Percentiles rank a stretch among this genome's conserved stretches.
Conservation (phyloP, 2,329 filamentous ascomycete species). For the Clonostachys rosea region DNA sequence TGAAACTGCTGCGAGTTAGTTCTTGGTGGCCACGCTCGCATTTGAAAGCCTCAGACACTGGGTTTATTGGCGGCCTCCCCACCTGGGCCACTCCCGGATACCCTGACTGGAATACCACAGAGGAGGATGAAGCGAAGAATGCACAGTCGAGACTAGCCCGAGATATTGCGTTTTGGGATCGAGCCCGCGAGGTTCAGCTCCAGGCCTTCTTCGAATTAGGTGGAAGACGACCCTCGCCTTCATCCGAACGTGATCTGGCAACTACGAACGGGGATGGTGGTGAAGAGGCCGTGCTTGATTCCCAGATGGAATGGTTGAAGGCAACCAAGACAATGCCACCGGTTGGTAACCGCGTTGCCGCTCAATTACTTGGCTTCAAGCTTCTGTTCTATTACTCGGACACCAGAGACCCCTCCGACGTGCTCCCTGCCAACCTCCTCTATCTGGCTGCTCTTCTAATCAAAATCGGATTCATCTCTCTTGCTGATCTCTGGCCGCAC, state of each 20-base stretch:
- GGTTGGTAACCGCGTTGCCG: constrained; percentile 82
- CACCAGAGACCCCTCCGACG: constrained; percentile 68
- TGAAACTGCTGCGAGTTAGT: constrained; percentile 85
- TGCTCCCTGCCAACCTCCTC: constrained; percentile 86
- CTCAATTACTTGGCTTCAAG: constrained; percentile 95
- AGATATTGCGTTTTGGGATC: constrained; percentile 76
- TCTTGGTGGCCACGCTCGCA: constrained; percentile 89
- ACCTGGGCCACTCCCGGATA: constrained; percentile 78
- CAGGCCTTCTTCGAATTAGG: constrained; percentile 89
- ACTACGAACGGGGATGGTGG: constrained; percentile 28
- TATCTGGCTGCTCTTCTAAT: constrained; percentile 89
- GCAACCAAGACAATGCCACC: constrained; percentile 79
- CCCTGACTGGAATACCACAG: constrained; percentile 54
- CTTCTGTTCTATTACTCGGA: constrained; percentile 88
- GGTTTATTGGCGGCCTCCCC: constrained; percentile 66
- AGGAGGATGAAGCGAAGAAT: constrained; percentile 63
- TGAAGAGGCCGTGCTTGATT: constrained; percentile 43
- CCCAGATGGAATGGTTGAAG: constrained; percentile 70
- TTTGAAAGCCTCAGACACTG: constrained; percentile 29
- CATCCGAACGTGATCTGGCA: constrained; percentile 11
- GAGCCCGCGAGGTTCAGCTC: constrained; percentile 71
- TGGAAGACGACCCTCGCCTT: constrained; percentile 56
- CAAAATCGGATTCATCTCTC: constrained; percentile 94
- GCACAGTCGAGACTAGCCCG: constrained; percentile 54
- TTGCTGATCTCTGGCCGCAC: constrained; percentile 87